These are phyloP conservation scores for Mycosphaerella sp. DNA, from an alignment of 2,329 filamentous ascomycete species.

Conservation along the genomic window DNA sequence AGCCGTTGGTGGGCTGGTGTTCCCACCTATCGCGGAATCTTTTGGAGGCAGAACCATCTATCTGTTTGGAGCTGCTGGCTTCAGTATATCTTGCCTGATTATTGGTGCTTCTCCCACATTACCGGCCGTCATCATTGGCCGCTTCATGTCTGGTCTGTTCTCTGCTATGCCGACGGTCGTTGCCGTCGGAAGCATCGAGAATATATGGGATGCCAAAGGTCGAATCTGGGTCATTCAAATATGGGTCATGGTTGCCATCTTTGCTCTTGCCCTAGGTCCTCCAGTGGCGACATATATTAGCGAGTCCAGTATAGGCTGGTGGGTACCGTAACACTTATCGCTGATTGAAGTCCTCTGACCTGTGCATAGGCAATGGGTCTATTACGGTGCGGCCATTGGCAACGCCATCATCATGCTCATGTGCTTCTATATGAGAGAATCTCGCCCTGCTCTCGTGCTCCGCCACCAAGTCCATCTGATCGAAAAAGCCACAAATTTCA, in stretches of 20 bases:
- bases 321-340: neutral
- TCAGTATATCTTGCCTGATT: slow-evolving; percentile 35
- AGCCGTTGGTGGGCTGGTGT: slow-evolving; percentile 36
- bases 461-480: slow-evolving; percentile 33
- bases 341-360: neutral
- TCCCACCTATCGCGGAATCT: slow-evolving; percentile 37
- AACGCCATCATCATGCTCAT: slow-evolving; percentile 34
- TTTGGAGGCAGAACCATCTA: slow-evolving; percentile 37
- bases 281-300: slow-evolving; percentile 35
- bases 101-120: slow-evolving; percentile 37
- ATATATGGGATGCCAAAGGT: slow-evolving; percentile 36
- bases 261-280: slow-evolving; percentile 42
- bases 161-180: slow-evolving; percentile 47
- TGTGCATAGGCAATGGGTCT: slow-evolving; percentile 41
- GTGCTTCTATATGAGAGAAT: slow-evolving; percentile 40
- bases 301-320: slow-evolving; percentile 20
- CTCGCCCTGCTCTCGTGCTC: slow-evolving; percentile 42
- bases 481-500: slow-evolving; percentile 26
- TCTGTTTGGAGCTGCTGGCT: slow-evolving; percentile 32
- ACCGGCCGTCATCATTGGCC: slow-evolving; percentile 37
- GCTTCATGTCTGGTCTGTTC: slow-evolving; percentile 41
- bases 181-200: slow-evolving; percentile 45
- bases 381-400: slow-evolving; percentile 39
- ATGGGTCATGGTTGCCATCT: slow-evolving; percentile 42
- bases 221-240: slow-evolving; percentile 45